A percentile compares a stretch with the other conserved stretches of the same genome.
These are phyloP conservation scores for Lojkania enalia DNA, from an alignment of 2,329 filamentous ascomycete species.

Conservation along the genomic window DNA sequence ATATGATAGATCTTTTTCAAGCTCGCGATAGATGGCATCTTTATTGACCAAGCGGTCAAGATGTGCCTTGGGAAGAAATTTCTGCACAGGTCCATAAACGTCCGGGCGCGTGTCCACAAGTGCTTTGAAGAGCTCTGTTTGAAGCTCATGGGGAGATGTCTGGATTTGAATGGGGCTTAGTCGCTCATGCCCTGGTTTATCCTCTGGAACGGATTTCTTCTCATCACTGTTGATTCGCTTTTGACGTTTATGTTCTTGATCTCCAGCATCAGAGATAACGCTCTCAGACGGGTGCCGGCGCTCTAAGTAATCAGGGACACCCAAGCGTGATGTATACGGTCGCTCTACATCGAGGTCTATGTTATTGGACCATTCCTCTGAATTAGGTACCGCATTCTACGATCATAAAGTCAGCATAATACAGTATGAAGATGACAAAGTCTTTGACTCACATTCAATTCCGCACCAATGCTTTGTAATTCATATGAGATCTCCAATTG, in stretches of 20 bases:
- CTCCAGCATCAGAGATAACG: slow-evolving; percentile 18
- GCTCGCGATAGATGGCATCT: slow-evolving; percentile 8
- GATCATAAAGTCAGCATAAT: too few species aligned
- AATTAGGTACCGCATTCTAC: too few species aligned
- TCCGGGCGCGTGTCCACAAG: neutral
- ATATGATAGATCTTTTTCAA: slow-evolving; percentile 1
- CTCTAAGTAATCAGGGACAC: slow-evolving; percentile 1
- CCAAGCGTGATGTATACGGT: slow-evolving; percentile 6
- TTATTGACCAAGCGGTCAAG: slow-evolving; percentile 1
- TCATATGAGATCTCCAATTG: too few species aligned
- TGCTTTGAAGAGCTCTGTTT: neutral
- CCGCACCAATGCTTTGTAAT: too few species aligned
- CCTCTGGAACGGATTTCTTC: neutral
- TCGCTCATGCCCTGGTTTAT: neutral
- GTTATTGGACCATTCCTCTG: too few species aligned
- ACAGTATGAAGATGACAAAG: too few species aligned
- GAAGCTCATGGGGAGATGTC: neutral
- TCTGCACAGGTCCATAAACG: neutral
- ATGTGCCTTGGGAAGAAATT: neutral
- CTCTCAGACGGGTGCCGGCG: slow-evolving; percentile 1
- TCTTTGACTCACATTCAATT: too few species aligned
- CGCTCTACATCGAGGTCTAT: neutral
- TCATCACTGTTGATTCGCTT: neutral
- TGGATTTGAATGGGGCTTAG: neutral
- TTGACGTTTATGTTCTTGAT: slow-evolving; percentile 12